Percentiles rank a stretch among this genome's conserved stretches.
These are phyloP conservation scores for Thelephora aurantiotincta DNA, from an alignment of 768 basidiomycete genomes.

Conservation along the genomic window DNA sequence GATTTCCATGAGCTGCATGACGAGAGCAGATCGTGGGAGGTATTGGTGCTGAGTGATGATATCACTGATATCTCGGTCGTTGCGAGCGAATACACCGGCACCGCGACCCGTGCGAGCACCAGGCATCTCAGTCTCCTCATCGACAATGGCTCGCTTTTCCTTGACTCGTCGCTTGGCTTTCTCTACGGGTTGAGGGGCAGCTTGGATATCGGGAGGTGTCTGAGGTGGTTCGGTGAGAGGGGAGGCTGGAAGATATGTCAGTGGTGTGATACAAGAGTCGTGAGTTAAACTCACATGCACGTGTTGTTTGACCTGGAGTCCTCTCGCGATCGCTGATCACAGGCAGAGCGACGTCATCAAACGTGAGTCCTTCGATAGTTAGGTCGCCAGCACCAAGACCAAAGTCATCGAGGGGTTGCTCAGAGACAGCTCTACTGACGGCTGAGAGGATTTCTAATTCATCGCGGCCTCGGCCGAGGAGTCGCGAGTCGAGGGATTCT, in stretches of 20 bases:
- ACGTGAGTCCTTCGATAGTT: conserved; percentile 59
- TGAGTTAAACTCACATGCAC: conserved; percentile 42
- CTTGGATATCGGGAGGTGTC: conserved; percentile 50
- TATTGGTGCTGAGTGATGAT: conserved; percentile 74
- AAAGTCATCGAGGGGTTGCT: conserved; percentile 49
- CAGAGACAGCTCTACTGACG: conserved; percentile 48
- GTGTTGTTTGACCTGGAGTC: conserved; percentile 48
- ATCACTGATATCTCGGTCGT: conserved; percentile 42
- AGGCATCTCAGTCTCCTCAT: conserved; percentile 75
- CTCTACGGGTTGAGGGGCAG: conserved; percentile 10
- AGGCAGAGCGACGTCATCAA: conserved; percentile 37
- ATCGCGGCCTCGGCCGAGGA: conserved; percentile 34
- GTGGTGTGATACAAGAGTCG: not conserved
- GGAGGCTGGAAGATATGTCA: conserved; percentile 35
- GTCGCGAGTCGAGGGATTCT: conserved; percentile 48
- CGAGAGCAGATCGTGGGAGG: conserved; percentile 70
- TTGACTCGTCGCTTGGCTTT: conserved; percentile 33
- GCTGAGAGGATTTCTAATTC: conserved; percentile 55
- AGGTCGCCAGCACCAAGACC: conserved; percentile 35
- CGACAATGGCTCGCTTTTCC: conserved; percentile 82
- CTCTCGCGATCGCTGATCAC: conserved; percentile 26
- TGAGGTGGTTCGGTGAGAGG: conserved; percentile 61
- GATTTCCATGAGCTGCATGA: conserved; percentile 80
- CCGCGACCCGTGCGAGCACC: conserved; percentile 40
- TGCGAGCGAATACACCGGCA: conserved; percentile 36